Percentiles rank a stretch among this genome's conserved stretches.
Evolutionary conservation across 2,329 filamentous ascomycete genomes (phyloP).

Genomic region (Stromatinia cepivora): DNA sequence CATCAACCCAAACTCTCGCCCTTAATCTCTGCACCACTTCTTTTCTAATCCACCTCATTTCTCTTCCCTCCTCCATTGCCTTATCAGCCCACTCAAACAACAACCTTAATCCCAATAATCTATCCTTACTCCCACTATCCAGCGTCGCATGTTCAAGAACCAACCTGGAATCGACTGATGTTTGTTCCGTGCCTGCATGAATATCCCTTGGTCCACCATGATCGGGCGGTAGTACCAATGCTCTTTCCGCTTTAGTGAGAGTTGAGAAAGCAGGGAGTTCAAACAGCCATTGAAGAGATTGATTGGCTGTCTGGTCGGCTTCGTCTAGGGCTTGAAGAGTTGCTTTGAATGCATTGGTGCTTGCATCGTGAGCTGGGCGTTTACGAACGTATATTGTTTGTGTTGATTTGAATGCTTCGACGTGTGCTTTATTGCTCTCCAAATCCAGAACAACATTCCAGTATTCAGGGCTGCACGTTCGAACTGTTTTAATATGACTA

Average conservation of each 20-base stretch:
- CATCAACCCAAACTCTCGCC: conserved; percentile 50
- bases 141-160: conserved; percentile 53
- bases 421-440: conserved; percentile 54
- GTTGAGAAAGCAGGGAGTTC: conserved; percentile 54
- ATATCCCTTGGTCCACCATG: conserved; percentile 45
- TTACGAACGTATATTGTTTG: conserved; percentile 65
- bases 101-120: conserved; percentile 60
- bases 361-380: conserved; percentile 56
- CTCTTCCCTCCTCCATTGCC: conserved; percentile 44
- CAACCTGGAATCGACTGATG: conserved; percentile 62
- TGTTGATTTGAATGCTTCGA: conserved; percentile 56
- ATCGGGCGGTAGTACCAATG: conserved; percentile 51
- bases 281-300: conserved; percentile 65
- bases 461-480: conserved; percentile 56
- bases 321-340: conserved; percentile 65
- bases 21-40: conserved; percentile 57
- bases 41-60: conserved; percentile 54
- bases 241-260: conserved; percentile 58
- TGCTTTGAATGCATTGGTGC: conserved; percentile 59
- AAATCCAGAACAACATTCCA: conserved; percentile 72
- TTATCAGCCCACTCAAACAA: conserved; percentile 68
- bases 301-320: conserved; percentile 48
- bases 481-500: conserved; percentile 48
- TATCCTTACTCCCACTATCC: conserved; percentile 52
- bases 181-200: conserved; percentile 54